Percentiles rank a stretch among this genome's conserved stretches.
Evolutionary conservation across 2,329 filamentous ascomycete genomes (phyloP).

Genomic region (Ophiostoma sp.): DNA sequence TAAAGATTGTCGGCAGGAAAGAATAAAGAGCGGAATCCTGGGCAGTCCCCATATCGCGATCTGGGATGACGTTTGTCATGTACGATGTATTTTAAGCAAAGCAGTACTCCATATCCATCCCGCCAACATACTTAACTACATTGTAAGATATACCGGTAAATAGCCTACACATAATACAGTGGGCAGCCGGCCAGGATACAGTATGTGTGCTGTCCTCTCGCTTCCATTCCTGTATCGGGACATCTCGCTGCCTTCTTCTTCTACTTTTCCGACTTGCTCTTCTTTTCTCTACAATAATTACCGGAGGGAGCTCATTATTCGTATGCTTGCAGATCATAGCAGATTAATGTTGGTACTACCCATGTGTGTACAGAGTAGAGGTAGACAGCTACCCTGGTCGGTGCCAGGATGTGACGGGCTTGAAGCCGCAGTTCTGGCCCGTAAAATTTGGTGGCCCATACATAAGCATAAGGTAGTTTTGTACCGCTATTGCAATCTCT

Average conservation of each 20-base stretch:
- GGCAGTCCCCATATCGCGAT: constrained; percentile 1
- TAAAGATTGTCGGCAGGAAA: not conserved
- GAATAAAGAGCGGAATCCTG: not conserved
- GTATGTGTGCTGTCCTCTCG: not conserved
- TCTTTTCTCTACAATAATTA: not conserved
- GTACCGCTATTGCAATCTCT: not conserved
- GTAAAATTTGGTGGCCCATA: not conserved
- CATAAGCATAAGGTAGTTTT: too few species aligned
- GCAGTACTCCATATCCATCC: not conserved
- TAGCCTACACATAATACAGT: not conserved
- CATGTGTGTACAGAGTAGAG: too few species aligned
- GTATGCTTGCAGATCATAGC: constrained; percentile 1
- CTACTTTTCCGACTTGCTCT: not conserved
- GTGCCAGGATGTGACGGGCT: not conserved
- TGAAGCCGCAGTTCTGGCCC: not conserved
- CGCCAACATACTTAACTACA: not conserved
- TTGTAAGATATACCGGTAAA: too few species aligned
- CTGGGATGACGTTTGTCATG: not conserved
- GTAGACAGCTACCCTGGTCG: not conserved
- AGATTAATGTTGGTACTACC: not conserved
- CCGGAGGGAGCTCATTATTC: not conserved
- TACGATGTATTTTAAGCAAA: not conserved
- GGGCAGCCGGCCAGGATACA: not conserved
- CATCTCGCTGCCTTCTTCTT: not conserved
- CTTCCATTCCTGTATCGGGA: constrained; percentile 9